Percentiles rank a stretch among this genome's conserved stretches.
Evolutionary conservation across 176 grass and related monocot genomes (phyloP).

Genomic region (Lolium rigidum): DNA sequence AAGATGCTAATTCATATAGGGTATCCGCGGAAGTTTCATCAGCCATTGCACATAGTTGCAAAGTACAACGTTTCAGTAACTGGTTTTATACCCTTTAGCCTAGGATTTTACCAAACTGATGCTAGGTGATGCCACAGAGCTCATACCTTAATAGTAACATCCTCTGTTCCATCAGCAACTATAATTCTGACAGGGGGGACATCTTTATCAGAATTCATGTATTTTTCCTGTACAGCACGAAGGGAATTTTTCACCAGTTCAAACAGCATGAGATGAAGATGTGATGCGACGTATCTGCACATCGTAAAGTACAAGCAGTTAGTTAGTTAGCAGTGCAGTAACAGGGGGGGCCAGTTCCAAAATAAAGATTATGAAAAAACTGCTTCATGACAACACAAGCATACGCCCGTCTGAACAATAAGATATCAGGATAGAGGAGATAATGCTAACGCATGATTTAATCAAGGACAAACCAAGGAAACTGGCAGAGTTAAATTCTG

Average conservation of each 20-base stretch:
- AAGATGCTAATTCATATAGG: background rate
- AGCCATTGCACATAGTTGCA: slow-evolving; percentile 15
- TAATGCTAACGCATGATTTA: background rate
- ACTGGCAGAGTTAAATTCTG: background rate
- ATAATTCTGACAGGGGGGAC: slow-evolving; percentile 85
- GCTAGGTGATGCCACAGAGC: slow-evolving; percentile 7
- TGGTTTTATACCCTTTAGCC: background rate
- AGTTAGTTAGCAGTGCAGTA: slow-evolving; percentile 4
- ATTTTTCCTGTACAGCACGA: slow-evolving; percentile 88
- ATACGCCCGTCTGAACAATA: background rate
- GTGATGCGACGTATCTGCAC: slow-evolving; percentile 76
- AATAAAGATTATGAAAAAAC: slow-evolving; percentile 30
- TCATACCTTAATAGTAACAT: slow-evolving; percentile 95
- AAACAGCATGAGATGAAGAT: slow-evolving; percentile 94
- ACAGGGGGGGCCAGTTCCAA: background rate
- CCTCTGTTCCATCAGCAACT: slow-evolving; percentile 92
- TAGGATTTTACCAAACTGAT: background rate
- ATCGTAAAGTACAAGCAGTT: slow-evolving; percentile 30
- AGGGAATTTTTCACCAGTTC: slow-evolving; percentile 98
- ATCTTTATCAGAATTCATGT: slow-evolving; percentile 86
- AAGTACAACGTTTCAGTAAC: background rate
- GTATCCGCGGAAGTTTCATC: background rate
- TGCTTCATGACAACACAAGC: background rate
- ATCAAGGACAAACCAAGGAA: background rate
- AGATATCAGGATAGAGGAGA: background rate